Conservation (phyloP, 2,329 filamentous ascomycete genomes). For the Graphilbum sp. region DNA sequence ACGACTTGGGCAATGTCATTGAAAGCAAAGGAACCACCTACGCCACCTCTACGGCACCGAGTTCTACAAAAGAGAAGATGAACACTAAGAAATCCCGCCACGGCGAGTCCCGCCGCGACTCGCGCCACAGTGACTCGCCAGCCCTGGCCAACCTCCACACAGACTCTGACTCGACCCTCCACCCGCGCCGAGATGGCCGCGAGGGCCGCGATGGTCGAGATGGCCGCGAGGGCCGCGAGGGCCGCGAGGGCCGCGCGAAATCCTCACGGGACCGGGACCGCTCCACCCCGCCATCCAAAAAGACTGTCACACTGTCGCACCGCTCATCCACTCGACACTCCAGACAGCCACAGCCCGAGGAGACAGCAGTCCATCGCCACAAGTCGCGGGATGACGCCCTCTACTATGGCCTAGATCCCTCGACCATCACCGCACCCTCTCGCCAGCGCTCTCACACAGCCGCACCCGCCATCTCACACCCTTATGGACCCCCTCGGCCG, state of each 20-base stretch:
- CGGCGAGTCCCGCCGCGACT: conserved; percentile 21
- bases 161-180: conserved; percentile 28
- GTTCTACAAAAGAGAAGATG: conserved; percentile 30
- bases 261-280: conserved; percentile 13
- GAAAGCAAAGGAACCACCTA: conserved; percentile 23
- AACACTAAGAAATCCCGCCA: conserved; percentile 29
- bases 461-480: conserved; percentile 18
- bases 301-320: conserved; percentile 11
- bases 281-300: conserved; percentile 12
- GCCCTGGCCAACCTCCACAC: conserved; percentile 18
- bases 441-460: conserved; percentile 24
- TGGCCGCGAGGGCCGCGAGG: conserved; percentile 6
- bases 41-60: conserved; percentile 29
- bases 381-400: conserved; percentile 19
- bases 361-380: conserved; percentile 11
- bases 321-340: conserved; percentile 18
- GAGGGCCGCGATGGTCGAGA: conserved; percentile 6
- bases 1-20: conserved; percentile 28
- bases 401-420: conserved; percentile 22
- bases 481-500: conserved; percentile 19
- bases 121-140: conserved; percentile 21
- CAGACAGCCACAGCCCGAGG: conserved; percentile 17
- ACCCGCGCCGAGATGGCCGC: conserved; percentile 15
- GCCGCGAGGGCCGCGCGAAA: conserved; percentile 11
- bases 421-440: conserved; percentile 14